Evolutionary conservation across 768 basidiomycete species (phyloP).

Genomic region (Termitomyces sp.): DNA sequence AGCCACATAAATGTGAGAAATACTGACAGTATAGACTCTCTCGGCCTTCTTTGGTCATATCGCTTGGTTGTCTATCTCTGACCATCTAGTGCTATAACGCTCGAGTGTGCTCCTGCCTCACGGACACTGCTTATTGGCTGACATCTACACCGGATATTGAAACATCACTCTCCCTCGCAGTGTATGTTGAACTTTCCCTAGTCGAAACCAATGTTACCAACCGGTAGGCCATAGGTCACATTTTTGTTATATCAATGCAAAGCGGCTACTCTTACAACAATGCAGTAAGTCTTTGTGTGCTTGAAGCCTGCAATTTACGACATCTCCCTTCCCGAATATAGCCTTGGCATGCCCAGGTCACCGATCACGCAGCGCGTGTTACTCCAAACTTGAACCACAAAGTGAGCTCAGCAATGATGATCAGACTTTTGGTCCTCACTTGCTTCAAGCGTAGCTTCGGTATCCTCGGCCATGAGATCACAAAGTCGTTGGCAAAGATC

Average conservation of each 20-base stretch:
- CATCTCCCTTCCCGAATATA: not conserved
- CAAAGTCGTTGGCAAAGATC: not conserved
- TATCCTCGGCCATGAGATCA: not conserved
- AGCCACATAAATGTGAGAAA: not conserved
- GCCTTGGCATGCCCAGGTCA: not conserved
- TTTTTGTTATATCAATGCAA: not conserved
- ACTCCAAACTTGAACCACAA: not conserved
- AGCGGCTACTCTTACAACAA: not conserved
- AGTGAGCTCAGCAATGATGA: not conserved
- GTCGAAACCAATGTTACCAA: not conserved
- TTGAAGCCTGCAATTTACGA: not conserved
- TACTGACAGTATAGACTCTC: not conserved
- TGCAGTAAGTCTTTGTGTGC: not conserved
- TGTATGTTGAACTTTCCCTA: not conserved
- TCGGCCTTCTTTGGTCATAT: not conserved
- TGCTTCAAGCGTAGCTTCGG: not conserved
- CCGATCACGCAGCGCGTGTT: not conserved
- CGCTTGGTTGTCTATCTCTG: not conserved
- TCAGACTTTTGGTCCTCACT: not conserved
- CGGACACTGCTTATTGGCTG: not conserved
- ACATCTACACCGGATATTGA: not conserved
- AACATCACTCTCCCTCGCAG: not conserved
- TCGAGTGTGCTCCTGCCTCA: not conserved
- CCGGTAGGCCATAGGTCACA: not conserved
- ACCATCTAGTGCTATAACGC: not conserved